Conservation (phyloP, 139 green algal genomes). For the Limnomonas spitsbergensis region DNA sequence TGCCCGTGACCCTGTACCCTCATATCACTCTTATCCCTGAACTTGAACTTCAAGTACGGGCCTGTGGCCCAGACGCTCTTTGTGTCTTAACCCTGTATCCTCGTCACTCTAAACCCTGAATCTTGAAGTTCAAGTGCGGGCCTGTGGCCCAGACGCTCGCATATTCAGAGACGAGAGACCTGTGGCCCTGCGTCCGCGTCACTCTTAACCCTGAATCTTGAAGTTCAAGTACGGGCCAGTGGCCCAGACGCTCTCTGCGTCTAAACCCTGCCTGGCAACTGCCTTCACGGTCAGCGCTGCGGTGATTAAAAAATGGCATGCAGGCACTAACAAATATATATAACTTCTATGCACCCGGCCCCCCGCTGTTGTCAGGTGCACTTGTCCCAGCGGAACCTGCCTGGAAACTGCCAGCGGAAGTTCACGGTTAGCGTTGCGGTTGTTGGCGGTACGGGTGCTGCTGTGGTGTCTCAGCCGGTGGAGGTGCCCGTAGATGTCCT, state of each 20-base stretch:
- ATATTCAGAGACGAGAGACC: not conserved
- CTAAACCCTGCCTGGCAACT: not conserved
- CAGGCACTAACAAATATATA: not conserved
- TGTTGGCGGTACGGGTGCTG: not conserved
- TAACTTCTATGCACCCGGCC: not conserved
- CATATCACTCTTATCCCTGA: not conserved
- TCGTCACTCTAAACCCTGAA: not conserved
- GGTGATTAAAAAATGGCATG: no score
- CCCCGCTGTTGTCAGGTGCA: not conserved
- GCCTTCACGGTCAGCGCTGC: no score
- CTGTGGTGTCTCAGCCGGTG: slow-evolving; percentile 1
- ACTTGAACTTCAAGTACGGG: not conserved
- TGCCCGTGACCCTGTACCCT: not conserved
- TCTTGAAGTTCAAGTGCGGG: not conserved
- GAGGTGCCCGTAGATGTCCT: not conserved
- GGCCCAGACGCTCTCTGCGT: not conserved
- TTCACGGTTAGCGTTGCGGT: not conserved
- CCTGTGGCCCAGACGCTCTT: not conserved
- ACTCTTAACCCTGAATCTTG: not conserved
- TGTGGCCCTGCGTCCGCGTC: not conserved
- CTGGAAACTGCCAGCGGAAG: slow-evolving; percentile 12
- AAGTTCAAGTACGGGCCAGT: not conserved
- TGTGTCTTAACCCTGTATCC: not conserved
- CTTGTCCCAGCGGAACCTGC: slow-evolving; percentile 16
- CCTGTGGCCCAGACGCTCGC: not conserved